phyloP scores from a whole-genome alignment of 306 rosid species.

The Quercus variabilis region DNA sequence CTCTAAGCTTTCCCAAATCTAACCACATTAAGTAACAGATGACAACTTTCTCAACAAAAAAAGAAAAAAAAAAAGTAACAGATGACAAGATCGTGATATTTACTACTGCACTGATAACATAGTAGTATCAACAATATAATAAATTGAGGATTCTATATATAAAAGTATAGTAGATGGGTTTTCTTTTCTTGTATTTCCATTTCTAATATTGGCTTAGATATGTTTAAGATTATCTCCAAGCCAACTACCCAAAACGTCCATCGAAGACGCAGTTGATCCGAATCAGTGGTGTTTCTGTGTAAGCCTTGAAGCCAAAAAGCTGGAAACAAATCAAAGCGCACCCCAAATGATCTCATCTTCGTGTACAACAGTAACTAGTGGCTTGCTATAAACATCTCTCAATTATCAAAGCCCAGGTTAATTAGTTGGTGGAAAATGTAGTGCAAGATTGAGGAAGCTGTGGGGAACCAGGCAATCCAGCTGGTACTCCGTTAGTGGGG shows the following conservation, averaged over 20 bases:
- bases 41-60: background rate
- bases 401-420: background rate
- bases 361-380: background rate
- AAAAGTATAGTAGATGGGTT: background rate
- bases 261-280: background rate
- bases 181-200: background rate
- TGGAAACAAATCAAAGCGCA: background rate
- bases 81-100: background rate
- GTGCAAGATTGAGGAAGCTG: constrained; percentile 52
- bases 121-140: too few relatives aligned
- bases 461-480: constrained; percentile 26
- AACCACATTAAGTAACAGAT: background rate
- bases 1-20: background rate
- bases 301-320: background rate
- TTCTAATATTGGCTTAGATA: too few relatives aligned
- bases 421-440: constrained; percentile 44
- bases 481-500: background rate
- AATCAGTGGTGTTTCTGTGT: background rate
- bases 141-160: too few relatives aligned
- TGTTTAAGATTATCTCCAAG: too few relatives aligned
- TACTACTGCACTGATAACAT: background rate
- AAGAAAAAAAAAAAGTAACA: background rate
- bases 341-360: background rate
- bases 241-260: too few relatives aligned
- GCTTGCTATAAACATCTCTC: background rate